Evolutionary conservation across 148 eudicot species (phyloP).

Genomic region (Tetragonia tetragonoides): DNA sequence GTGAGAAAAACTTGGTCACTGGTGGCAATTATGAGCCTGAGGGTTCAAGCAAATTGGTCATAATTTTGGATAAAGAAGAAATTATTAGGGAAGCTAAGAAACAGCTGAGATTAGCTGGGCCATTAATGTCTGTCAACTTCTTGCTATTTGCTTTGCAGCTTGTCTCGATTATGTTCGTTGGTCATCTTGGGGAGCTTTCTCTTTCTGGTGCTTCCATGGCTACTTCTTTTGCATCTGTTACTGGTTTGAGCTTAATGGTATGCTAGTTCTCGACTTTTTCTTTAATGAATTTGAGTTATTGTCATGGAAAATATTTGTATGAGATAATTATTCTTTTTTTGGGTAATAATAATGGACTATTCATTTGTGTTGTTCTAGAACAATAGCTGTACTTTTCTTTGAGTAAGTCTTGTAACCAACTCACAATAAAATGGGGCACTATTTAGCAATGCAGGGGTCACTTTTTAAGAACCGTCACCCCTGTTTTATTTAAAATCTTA

Average conservation of each 20-base stretch:
- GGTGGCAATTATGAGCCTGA: not conserved
- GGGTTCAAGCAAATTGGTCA: no score
- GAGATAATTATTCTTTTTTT: no score
- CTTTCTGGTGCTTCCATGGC: conserved; percentile 38
- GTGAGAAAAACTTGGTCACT: not conserved
- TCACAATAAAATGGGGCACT: no score
- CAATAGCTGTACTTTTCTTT: no score
- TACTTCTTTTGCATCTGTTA: conserved; percentile 35
- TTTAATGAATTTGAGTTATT: no score
- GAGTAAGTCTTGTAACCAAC: no score
- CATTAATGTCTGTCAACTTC: conserved; percentile 24
- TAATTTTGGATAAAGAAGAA: not conserved
- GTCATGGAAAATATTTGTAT: no score
- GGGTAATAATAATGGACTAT: no score
- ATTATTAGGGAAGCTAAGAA: conserved; percentile 26
- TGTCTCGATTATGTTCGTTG: conserved; percentile 36
- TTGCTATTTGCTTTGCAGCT: conserved; percentile 29
- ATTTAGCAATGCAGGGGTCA: no score
- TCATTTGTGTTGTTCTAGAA: no score
- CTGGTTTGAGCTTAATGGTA: conserved; percentile 33
- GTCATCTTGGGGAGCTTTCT: conserved; percentile 35
- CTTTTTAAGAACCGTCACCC: no score
- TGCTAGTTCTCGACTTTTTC: not conserved
- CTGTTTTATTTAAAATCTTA: no score
- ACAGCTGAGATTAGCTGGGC: conserved; percentile 31